Evolutionary conservation across 805 yeast species (phyloP), one percentile per base, ranked within the genome.

Genomic region (Sugiyamaella smithiae): DNA sequence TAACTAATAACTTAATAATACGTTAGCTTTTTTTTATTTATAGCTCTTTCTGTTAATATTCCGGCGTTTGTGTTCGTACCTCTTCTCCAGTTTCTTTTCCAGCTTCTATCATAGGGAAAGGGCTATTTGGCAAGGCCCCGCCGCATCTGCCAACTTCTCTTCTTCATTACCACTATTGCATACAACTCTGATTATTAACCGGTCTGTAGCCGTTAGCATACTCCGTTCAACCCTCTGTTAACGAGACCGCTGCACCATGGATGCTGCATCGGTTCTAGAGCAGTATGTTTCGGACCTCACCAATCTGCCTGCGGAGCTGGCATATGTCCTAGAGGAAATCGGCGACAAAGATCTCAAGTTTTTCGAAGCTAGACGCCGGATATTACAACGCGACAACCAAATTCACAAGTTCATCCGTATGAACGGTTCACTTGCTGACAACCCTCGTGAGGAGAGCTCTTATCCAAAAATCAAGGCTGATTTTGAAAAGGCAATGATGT

Each of bases 221-320:
- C n/a, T n/a, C n/a, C n/a, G n/a, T n/a, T n/a, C n/a, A n/a, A n/a
- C n/a, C n/a, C n/a, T n/a, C n/a, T n/a, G n/a, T n/a, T n/a, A n/a
- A n/a, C n/a, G n/a, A n/a, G n/a, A n/a, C n/a, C n/a, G 29, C 11
- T 26, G 25, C 11, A 42, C 35, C 25, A 88, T 88, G 96, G 98
- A 90, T 68, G 90, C 97, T 2, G 89, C 96, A n/a, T 78, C 93
- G 0, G 77, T 82, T 5, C 65, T 85, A 32, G 91, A 85, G 55
- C 86, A 84, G 57, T 82, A 84, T 50, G 78, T 84, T 3, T 67
- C 70, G 26, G 72, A 69, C 48, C 45, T 91, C 37, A 81, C 91
- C 8, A 91, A 90, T 58, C 74, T 93, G 38, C 97, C 97, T 20
- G 82, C 88, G 4, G 99, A 91, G 66, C 76, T 91, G 38, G 83